Evolutionary conservation across 768 basidiomycete species (phyloP).

Genomic region (Boletus sp.): DNA sequence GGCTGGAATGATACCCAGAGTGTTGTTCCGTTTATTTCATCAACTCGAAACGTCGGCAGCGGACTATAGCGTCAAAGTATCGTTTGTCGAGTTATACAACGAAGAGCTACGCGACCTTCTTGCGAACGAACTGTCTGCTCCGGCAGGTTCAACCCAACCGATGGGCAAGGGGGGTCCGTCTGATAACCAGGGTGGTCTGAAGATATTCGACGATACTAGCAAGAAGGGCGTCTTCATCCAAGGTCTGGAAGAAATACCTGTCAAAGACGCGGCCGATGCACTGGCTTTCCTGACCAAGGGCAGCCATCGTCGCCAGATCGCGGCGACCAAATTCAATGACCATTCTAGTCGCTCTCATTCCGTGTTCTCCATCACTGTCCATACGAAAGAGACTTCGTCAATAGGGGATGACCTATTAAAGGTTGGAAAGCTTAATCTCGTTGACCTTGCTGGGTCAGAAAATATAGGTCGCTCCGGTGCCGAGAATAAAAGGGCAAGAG

Average conservation of each 20-base stretch:
- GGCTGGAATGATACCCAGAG: slow-evolving; percentile 96
- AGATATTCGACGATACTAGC: slow-evolving; percentile 88
- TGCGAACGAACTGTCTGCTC: slow-evolving; percentile 69
- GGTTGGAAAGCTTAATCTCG: slow-evolving; percentile 94
- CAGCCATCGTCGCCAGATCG: slow-evolving; percentile 86
- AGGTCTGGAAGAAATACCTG: slow-evolving; percentile 86
- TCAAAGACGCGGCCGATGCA: slow-evolving; percentile 80
- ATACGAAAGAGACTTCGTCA: slow-evolving; percentile 76
- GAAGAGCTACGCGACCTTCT: slow-evolving; percentile 96
- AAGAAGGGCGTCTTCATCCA: slow-evolving; percentile 92
- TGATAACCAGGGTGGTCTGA: slow-evolving; percentile 60
- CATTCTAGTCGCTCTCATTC: slow-evolving; percentile 97
- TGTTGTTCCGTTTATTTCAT: slow-evolving; percentile 86
- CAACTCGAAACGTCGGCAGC: slow-evolving; percentile 70
- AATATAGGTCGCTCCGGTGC: slow-evolving; percentile 96
- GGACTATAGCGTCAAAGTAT: slow-evolving; percentile 92
- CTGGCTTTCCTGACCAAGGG: slow-evolving; percentile 84
- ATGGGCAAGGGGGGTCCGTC: slow-evolving; percentile 63
- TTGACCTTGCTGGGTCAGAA: slow-evolving; percentile 96
- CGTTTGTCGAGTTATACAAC: slow-evolving; percentile 95
- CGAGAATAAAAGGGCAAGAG: slow-evolving; percentile 89
- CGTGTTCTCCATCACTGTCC: slow-evolving; percentile 94
- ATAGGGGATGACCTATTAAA: slow-evolving; percentile 86
- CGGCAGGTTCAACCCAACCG: slow-evolving; percentile 64
- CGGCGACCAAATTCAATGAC: slow-evolving; percentile 96